Base-by-base conservation (phyloP, 768 basidiomycete species). In the Mycena capillaripes region DNA sequence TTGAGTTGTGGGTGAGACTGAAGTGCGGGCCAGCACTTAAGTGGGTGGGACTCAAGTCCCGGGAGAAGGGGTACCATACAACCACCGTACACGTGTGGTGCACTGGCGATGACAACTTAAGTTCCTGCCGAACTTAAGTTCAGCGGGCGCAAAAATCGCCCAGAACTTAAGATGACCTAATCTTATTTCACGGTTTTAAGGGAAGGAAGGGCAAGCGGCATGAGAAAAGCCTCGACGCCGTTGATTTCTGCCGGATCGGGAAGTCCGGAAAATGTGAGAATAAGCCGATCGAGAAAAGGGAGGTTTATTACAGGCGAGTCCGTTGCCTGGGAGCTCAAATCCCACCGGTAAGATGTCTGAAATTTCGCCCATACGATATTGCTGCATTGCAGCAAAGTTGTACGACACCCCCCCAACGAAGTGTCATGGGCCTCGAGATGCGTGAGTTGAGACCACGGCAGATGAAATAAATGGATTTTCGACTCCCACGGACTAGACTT, bases 391-490 rank as follows among this genome's bases (percentile, higher is more conserved):
- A 68, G 23, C 23, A 68, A 30, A 19, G 44, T n/a, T 17, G 32
- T 11, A n/a, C 46, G 56, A 17, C 56, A 68, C 4, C 16, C 34
- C 5, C 57, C 36, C 32, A 59, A 23, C 32, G 66, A 68, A 2
- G 0, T 3, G 17, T 66, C 66, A 0, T 6, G 4, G 21, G 60
- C 23, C 3, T n/a, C 23, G 32, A 61, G 46, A 17, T 36, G 16
- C 48, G 48, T 53, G 4, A 69, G 59, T 69, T 69, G 67, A 9
- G 58, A 59, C 67, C 58, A 69, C 12, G 67, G 67, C 11, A 61
- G 27, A 19, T 29, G 34, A 25, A 69, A 53, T 19, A 69, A 19
- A 19, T 11, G n/a, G 11, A 68, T 34, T 48, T 46, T 52, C 5
- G 38, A 10, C 10, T 14, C 4, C 10, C 4, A 11, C 10, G 8